phyloP scores from a whole-genome alignment of 176 grass and related monocot genomes.

The Oryza meyeriana region DNA sequence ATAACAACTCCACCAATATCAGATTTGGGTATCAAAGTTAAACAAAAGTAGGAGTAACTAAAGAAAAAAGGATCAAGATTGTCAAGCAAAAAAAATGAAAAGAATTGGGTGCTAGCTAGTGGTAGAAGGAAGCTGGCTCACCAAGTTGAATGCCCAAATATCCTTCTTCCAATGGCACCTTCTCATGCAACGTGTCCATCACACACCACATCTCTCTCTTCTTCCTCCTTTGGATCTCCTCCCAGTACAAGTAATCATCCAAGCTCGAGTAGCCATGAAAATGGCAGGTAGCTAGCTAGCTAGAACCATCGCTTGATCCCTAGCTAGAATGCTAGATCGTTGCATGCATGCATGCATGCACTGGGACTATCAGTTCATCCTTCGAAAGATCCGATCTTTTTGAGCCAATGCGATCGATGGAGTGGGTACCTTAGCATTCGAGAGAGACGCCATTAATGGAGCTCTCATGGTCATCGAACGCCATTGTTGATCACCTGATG shows the following conservation, averaged over 20 bases:
- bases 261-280: not conserved
- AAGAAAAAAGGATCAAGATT: not conserved
- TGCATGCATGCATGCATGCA: not conserved
- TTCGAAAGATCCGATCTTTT: not conserved
- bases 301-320: not conserved
- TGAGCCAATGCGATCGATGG: conserved; percentile 1
- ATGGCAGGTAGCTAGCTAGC: not conserved
- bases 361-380: not conserved
- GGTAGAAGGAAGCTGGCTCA: conserved; percentile 30
- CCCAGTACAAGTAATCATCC: not conserved
- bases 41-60: conserved; percentile 12
- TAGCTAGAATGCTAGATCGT: not conserved
- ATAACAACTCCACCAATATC: conserved; percentile 39
- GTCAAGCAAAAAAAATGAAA: not conserved
- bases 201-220: conserved; percentile 9
- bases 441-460: not conserved
- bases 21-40: conserved; percentile 16
- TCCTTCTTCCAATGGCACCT: conserved; percentile 35
- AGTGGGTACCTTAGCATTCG: not conserved
- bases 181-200: conserved; percentile 33
- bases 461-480: not conserved
- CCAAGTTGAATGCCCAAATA: conserved; percentile 42
- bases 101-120: conserved; percentile 9
- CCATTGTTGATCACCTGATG: not conserved
- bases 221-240: not conserved